These are phyloP conservation scores for Copromyces sp. DNA, from an alignment of 495 filamentous ascomycete species.

Conservation along the genomic window DNA sequence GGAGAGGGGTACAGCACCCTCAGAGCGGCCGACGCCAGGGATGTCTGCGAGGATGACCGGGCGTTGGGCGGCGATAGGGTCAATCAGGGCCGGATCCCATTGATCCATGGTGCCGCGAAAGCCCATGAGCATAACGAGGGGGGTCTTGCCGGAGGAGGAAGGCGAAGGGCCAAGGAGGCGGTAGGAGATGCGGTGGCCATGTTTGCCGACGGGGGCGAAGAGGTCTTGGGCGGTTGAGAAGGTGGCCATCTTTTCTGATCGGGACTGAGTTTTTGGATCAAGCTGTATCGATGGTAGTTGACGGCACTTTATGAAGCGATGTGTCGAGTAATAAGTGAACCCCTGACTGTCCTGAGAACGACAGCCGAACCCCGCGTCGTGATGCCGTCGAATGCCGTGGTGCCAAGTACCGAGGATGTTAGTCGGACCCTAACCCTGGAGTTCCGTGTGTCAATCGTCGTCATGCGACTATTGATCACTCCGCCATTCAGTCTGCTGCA, in stretches of 20 bases:
- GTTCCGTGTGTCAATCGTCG: not conserved
- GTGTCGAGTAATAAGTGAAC: not conserved
- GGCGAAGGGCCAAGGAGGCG: constrained; percentile 16
- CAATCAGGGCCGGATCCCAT: constrained; percentile 23
- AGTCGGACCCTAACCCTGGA: not conserved
- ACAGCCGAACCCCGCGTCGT: not conserved
- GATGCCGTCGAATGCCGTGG: not conserved
- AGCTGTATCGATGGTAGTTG: too few relatives aligned
- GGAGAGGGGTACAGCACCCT: constrained; percentile 13
- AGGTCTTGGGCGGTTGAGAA: not conserved
- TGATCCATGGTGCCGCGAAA: constrained; percentile 24
- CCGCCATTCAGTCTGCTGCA: not conserved
- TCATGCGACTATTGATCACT: not conserved
- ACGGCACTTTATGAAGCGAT: not conserved
- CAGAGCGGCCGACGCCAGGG: constrained; percentile 16
- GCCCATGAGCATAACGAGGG: constrained; percentile 22
- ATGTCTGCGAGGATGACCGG: constrained; percentile 19
- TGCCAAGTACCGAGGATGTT: not conserved
- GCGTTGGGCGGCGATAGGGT: constrained; percentile 12
- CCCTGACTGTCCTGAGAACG: not conserved
- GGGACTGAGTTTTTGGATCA: not conserved
- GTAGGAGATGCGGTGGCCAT: constrained; percentile 7
- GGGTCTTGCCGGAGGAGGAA: constrained; percentile 8
- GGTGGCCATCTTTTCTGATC: not conserved
- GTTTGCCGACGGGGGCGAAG: not conserved